These are phyloP conservation scores for Durotheca rogersii DNA, from an alignment of 495 filamentous ascomycete species.

Conservation along the genomic window DNA sequence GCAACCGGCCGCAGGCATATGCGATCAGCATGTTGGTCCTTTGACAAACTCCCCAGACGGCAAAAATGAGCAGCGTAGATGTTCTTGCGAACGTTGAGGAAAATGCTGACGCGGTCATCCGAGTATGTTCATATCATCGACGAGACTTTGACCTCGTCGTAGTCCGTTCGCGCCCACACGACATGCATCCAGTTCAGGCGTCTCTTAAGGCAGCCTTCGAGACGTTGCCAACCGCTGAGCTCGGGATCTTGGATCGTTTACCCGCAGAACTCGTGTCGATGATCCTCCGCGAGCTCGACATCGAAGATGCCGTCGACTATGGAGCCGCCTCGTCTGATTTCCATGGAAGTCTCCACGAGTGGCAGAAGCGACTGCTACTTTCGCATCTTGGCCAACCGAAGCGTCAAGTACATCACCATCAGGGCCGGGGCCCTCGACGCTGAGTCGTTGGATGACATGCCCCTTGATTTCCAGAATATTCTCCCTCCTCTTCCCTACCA, in stretches of 20 bases:
- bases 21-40: too few relatives aligned
- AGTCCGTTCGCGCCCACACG: conserved; percentile 4
- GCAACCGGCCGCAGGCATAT: too few relatives aligned
- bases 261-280: conserved; percentile 6
- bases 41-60: background rate
- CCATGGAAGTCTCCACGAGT: conserved; percentile 7
- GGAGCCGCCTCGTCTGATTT: conserved; percentile 7
- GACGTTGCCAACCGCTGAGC: conserved; percentile 10
- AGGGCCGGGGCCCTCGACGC: conserved; percentile 9
- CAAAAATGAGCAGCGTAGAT: conserved; percentile 7
- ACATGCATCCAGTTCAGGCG: conserved; percentile 10
- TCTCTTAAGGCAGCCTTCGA: conserved; percentile 12
- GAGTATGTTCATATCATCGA: conserved; percentile 14
- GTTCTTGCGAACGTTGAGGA: background rate
- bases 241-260: conserved; percentile 8
- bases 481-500: conserved; percentile 10
- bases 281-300: conserved; percentile 7
- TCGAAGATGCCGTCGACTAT: conserved; percentile 1
- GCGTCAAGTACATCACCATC: conserved; percentile 8
- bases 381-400: conserved; percentile 10
- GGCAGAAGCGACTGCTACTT: conserved; percentile 10
- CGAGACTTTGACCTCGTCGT: conserved; percentile 8
- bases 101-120: conserved; percentile 2
- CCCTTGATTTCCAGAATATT: conserved; percentile 11
- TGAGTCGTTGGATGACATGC: conserved; percentile 11